Percentiles rank a stretch among this genome's conserved stretches.
phyloP scores from a whole-genome alignment of 1,284 basidiomycete species.

The Ceratobasidium sp. region DNA sequence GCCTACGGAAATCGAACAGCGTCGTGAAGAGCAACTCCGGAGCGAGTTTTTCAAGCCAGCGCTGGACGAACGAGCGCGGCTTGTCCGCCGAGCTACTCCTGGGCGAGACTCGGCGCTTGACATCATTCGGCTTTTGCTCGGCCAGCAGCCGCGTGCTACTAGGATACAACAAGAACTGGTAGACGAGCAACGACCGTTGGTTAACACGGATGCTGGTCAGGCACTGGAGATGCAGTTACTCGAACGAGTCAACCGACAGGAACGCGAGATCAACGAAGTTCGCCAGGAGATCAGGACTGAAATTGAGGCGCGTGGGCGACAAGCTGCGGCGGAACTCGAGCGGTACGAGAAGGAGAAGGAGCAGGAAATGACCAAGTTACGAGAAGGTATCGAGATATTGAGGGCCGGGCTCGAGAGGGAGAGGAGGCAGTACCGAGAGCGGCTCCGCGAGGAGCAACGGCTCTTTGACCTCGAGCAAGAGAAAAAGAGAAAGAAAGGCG shows the following conservation, averaged over 20 bases:
- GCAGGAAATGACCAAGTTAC: slow-evolving; percentile 3
- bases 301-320: background rate
- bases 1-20: slow-evolving; percentile 25
- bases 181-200: background rate
- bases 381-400: slow-evolving; percentile 10
- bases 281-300: slow-evolving; percentile 15
- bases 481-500: background rate
- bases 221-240: slow-evolving; percentile 13
- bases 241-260: slow-evolving; percentile 27
- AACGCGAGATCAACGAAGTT: slow-evolving; percentile 21
- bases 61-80: slow-evolving; percentile 50
- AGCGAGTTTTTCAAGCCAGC: slow-evolving; percentile 52
- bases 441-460: slow-evolving; percentile 3
- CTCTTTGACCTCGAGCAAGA: slow-evolving; percentile 8
- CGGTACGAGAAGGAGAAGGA: slow-evolving; percentile 23
- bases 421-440: slow-evolving; percentile 2
- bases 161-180: slow-evolving; percentile 17
- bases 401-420: slow-evolving; percentile 15
- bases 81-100: slow-evolving; percentile 47
- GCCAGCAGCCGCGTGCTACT: slow-evolving; percentile 1
- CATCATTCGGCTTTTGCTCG: slow-evolving; percentile 11
- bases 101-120: slow-evolving; percentile 15
- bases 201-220: slow-evolving; percentile 12
- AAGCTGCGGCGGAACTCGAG: background rate
- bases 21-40: slow-evolving; percentile 50